Conservation (phyloP, 768 basidiomycete species). For the Holtermanniella nyarrowii region DNA sequence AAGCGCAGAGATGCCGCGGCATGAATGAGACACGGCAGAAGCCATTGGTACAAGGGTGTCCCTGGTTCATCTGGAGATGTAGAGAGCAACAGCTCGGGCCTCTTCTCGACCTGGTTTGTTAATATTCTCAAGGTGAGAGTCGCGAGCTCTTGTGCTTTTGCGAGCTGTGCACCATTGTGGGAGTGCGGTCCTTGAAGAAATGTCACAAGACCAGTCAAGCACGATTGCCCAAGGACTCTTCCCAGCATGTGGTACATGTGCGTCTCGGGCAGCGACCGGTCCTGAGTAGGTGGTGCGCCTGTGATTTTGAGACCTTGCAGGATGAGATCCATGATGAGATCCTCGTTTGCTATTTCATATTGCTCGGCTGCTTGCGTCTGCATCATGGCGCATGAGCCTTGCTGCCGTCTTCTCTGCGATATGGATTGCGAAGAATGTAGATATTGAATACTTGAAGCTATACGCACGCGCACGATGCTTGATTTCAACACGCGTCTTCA, state of each 20-base stretch:
- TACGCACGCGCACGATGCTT: too few relatives aligned
- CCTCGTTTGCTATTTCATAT: too few relatives aligned
- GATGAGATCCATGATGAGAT: constrained; percentile 25
- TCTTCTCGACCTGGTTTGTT: constrained; percentile 10
- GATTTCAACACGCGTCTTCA: too few relatives aligned
- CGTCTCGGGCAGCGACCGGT: constrained; percentile 4
- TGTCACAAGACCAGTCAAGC: constrained; percentile 13
- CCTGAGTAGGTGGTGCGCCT: not conserved
- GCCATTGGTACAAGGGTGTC: constrained; percentile 29
- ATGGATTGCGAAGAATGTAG: too few relatives aligned
- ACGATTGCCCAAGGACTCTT: constrained; percentile 24
- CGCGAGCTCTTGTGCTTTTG: constrained; percentile 5
- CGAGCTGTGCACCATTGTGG: not conserved
- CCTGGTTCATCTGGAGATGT: not conserved
- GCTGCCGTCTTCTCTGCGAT: too few relatives aligned
- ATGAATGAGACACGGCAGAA: constrained; percentile 18
- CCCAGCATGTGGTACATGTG: constrained; percentile 19
- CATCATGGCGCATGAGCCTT: too few relatives aligned
- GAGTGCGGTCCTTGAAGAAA: not conserved
- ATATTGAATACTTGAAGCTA: too few relatives aligned
- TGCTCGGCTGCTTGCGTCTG: too few relatives aligned
- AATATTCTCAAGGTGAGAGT: constrained; percentile 25
- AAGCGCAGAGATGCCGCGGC: constrained; percentile 2
- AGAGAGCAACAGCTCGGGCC: constrained; percentile 18
- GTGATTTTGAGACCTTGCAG: constrained; percentile 20